A percentile compares a stretch with the other conserved stretches of the same genome.
Conservation (phyloP, 805 yeast genomes). For the Debaryomyces hansenii region DNA sequence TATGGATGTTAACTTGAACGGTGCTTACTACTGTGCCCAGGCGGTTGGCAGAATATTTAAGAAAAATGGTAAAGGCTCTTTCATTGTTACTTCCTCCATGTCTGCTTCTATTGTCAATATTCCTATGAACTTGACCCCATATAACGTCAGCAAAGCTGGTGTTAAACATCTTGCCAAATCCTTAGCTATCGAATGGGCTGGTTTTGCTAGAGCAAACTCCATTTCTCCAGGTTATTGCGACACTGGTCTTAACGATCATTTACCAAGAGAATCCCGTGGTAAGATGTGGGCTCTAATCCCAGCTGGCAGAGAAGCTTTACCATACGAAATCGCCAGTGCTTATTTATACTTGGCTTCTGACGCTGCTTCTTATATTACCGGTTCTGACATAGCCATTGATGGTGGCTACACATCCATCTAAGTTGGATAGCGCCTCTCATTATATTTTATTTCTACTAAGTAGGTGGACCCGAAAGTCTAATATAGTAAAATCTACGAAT, state of each 20-base stretch:
- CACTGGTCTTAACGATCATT: slow-evolving; percentile 42
- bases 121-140: slow-evolving; percentile 47
- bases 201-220: slow-evolving; percentile 45
- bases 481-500: no score
- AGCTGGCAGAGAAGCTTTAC: slow-evolving; percentile 45
- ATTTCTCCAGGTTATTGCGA: slow-evolving; percentile 44
- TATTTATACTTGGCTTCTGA: slow-evolving; percentile 45
- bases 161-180: slow-evolving; percentile 42
- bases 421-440: neutral
- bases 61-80: slow-evolving; percentile 40
- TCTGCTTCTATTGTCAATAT: slow-evolving; percentile 47
- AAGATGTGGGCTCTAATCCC: slow-evolving; percentile 44
- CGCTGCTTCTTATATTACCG: slow-evolving; percentile 45
- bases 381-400: slow-evolving; percentile 45
- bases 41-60: slow-evolving; percentile 39
- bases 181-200: slow-evolving; percentile 48
- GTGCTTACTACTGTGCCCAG: slow-evolving; percentile 46
- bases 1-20: slow-evolving; percentile 40
- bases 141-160: slow-evolving; percentile 49
- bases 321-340: slow-evolving; percentile 46
- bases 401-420: slow-evolving; percentile 45
- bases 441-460: no score
- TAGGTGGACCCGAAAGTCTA: no score
- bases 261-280: slow-evolving; percentile 27
- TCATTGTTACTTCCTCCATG: slow-evolving; percentile 47